Percentiles rank a stretch among this genome's conserved stretches.
phyloP scores from a whole-genome alignment of 148 eudicot genomes.

The Rhododendron ovatum region DNA sequence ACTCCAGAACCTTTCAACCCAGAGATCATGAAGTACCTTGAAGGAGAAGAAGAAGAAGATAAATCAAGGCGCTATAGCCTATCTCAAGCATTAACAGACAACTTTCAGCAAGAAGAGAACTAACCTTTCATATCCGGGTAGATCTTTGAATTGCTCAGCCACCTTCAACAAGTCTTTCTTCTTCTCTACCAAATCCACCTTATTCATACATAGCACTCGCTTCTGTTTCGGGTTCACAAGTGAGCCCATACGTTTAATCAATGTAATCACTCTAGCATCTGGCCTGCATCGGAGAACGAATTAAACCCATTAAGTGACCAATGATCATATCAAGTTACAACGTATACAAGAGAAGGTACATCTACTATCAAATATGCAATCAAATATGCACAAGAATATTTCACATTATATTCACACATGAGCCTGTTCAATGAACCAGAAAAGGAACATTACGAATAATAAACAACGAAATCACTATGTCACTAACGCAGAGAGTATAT shows the following conservation, averaged over 20 bases:
- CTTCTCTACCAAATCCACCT: slow-evolving; percentile 84
- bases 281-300: slow-evolving; percentile 47
- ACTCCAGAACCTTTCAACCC: slow-evolving; percentile 95
- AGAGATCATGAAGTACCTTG: slow-evolving; percentile 80
- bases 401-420: neutral
- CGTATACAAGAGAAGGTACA: neutral
- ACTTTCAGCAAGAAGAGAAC: slow-evolving; percentile 1
- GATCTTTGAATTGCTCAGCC: slow-evolving; percentile 71
- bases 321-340: neutral
- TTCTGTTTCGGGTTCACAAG: slow-evolving; percentile 55
- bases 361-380: neutral
- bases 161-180: slow-evolving; percentile 84
- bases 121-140: slow-evolving; percentile 12
- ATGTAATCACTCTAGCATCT: slow-evolving; percentile 75
- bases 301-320: neutral
- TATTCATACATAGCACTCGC: slow-evolving; percentile 87
- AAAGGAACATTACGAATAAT: neutral
- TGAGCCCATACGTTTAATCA: slow-evolving; percentile 80
- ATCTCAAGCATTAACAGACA: neutral
- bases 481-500: neutral
- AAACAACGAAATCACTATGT: neutral
- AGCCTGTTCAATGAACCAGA: slow-evolving; percentile 41
- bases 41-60: slow-evolving; percentile 1
- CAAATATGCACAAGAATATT: neutral
- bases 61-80: neutral